Percentiles rank a stretch among this genome's conserved stretches.
phyloP scores from a whole-genome alignment of 2,329 filamentous ascomycete species.

The Tolypocladium album region DNA sequence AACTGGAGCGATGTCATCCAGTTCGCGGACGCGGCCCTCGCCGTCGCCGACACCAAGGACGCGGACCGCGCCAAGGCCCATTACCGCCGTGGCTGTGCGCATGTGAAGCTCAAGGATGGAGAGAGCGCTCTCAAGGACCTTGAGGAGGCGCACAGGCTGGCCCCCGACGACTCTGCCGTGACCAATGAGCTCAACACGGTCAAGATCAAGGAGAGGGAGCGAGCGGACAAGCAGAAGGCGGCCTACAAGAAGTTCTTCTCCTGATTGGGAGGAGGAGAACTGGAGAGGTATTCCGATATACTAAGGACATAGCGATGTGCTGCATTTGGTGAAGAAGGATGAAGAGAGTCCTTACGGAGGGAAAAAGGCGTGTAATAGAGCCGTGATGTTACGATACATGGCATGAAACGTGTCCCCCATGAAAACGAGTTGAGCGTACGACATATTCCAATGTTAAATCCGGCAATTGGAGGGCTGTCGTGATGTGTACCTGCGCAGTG shows the following conservation, averaged over 20 bases:
- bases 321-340: neutral
- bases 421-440: no score
- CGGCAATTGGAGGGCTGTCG: neutral
- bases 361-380: neutral
- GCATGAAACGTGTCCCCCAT: neutral
- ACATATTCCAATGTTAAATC: neutral
- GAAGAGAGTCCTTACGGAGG: neutral
- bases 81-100: constrained; percentile 72
- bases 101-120: constrained; percentile 69
- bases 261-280: constrained; percentile 21
- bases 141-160: constrained; percentile 62
- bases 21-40: constrained; percentile 63
- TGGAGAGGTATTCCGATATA: neutral
- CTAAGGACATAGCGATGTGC: neutral
- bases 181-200: constrained; percentile 64
- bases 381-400: neutral
- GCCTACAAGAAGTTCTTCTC: constrained; percentile 87
- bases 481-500: neutral
- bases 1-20: constrained; percentile 59
- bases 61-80: constrained; percentile 81
- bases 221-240: constrained; percentile 80
- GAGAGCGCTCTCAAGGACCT: constrained; percentile 69
- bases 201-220: constrained; percentile 64
- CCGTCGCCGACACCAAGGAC: constrained; percentile 53
- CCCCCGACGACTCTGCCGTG: constrained; percentile 65